phyloP scores from a whole-genome alignment of 1,284 basidiomycete species.

The Ceratobasidium sp. region DNA sequence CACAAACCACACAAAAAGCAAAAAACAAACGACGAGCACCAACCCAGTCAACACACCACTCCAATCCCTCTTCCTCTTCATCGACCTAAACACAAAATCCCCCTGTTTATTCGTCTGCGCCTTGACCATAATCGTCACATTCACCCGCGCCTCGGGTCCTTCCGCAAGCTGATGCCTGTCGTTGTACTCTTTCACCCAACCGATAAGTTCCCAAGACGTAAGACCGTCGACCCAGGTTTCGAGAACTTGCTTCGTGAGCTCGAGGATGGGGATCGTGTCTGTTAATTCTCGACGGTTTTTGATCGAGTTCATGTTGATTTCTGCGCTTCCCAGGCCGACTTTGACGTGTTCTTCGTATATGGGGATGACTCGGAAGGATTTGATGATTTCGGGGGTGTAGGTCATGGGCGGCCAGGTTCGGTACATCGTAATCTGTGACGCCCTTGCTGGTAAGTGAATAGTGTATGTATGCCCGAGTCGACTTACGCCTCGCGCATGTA shows the following conservation, averaged over 20 bases:
- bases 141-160: not conserved
- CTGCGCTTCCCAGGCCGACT: not conserved
- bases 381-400: not conserved
- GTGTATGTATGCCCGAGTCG: not conserved
- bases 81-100: not conserved
- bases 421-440: not conserved
- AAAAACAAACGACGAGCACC: not conserved
- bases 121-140: not conserved
- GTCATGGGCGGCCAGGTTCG: not conserved
- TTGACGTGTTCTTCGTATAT: not conserved
- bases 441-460: not conserved
- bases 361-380: not conserved
- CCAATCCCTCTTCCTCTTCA: not conserved
- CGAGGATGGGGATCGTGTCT: not conserved
- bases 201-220: not conserved
- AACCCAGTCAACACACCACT: not conserved
- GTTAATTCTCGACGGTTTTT: not conserved
- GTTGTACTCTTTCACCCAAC: not conserved
- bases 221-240: not conserved
- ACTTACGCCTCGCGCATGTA: conserved; percentile 12
- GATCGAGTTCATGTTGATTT: not conserved
- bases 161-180: too few species aligned
- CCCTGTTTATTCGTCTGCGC: not conserved
- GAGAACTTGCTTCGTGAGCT: not conserved
- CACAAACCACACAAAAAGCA: not conserved